Conservation (phyloP, 768 basidiomycete species). For the Panellus pusillus region DNA sequence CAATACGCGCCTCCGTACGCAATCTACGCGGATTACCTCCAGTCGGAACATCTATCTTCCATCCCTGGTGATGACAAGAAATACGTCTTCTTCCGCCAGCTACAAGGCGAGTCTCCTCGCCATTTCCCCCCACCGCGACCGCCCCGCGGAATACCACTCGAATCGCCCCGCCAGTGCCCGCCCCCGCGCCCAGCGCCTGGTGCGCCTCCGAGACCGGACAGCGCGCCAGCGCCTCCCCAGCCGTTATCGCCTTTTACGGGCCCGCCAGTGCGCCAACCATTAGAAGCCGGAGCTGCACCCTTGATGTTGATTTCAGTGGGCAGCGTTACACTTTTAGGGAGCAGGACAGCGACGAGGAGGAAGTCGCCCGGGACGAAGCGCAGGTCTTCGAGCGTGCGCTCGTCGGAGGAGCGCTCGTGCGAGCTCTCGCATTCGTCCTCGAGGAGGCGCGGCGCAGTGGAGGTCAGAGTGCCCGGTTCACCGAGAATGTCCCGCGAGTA, state of each 20-base stretch:
- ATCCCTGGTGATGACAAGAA: conserved; percentile 30
- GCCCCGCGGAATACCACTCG: conserved; percentile 20
- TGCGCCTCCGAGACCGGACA: neutral
- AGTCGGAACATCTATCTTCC: conserved; percentile 32
- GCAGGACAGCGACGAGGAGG: conserved; percentile 68
- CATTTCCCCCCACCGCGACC: conserved; percentile 27
- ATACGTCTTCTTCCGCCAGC: conserved; percentile 45
- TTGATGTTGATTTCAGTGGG: conserved; percentile 56
- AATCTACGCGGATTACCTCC: conserved; percentile 35
- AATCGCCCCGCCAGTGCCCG: conserved; percentile 18
- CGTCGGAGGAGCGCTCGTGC: conserved; percentile 46
- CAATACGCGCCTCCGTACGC: conserved; percentile 35
- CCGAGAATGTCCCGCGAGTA: conserved; percentile 85
- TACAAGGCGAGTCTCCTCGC: conserved; percentile 33
- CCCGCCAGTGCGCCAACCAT: conserved; percentile 34
- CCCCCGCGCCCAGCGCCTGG: conserved; percentile 15
- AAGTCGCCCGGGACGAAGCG: conserved; percentile 82
- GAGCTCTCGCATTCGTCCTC: conserved; percentile 44
- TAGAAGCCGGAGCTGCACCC: conserved; percentile 36
- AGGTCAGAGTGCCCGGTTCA: conserved; percentile 65
- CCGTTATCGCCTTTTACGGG: conserved; percentile 13
- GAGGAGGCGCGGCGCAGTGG: conserved; percentile 59
- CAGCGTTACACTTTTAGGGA: conserved; percentile 64
- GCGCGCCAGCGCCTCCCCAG: conserved; percentile 14
- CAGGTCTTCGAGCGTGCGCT: conserved; percentile 76